Evolutionary conservation across 2,329 filamentous ascomycete species (phyloP), one percentile per base, ranked within the genome.

Genomic region (Fusarium coffeatum): DNA sequence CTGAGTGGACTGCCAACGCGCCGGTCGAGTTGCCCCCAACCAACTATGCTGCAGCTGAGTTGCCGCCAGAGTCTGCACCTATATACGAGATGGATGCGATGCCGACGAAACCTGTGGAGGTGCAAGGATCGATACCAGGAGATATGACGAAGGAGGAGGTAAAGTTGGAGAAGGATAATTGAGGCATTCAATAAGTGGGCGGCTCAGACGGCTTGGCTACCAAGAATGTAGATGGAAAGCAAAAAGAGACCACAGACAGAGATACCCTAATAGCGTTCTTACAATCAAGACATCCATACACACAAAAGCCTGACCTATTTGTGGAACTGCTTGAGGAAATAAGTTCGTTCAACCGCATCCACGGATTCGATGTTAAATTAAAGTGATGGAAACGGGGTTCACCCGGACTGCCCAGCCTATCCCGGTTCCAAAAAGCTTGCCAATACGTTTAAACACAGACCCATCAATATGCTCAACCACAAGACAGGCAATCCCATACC

Each of bases 391-490:
- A 37, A 11, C 16, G 2, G 4, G 32, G 2, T 34, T 34, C 16
- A 18, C 32, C 5, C 16, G 32, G 16, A 34, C 32, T 34, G 32
- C 8, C 32, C 32, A 34, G 32, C 32, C 15, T 3, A 34, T 18
- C 1, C 32, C 32, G 5, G 5, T n/a, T 18, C 18, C 34, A 11
- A 6, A 11, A n/a, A 7, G 3, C 34, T n/a, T n/a, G 9, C 34
- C 9, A 11, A 11, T 0, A 37, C 18, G 18, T 9, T 7, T n/a
- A 1, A 2, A 37, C 1, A 4, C 1, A 7, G 34, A n/a, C 3
- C 34, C 16, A 37, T 18, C 1, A n/a, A 11, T 1, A n/a, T 4
- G 9, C 9, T 37, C 34, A n/a, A 37, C 34, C 34, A 6, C 34
- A 37, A 37, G 5, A 37, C 2, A 37, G 16, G 34, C 5, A 6